Conservation (phyloP, 2,329 filamentous ascomycete species). For the Exophiala sp. region DNA sequence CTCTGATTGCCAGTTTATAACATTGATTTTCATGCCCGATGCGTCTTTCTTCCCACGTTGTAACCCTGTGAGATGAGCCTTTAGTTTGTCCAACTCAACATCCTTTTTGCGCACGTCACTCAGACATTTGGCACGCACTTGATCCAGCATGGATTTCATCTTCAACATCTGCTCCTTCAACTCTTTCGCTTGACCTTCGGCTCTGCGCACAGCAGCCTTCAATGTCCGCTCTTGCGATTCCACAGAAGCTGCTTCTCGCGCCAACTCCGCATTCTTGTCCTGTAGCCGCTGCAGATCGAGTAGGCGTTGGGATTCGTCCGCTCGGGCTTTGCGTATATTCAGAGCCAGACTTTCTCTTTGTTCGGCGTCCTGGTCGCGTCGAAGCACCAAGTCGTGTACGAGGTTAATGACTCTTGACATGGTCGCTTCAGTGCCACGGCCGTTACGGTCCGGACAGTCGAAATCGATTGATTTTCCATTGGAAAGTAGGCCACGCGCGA, state of each 20-base stretch:
- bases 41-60: conserved; percentile 54
- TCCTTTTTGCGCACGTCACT: conserved; percentile 91
- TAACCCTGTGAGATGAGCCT: conserved; percentile 75
- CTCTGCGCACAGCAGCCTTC: conserved; percentile 66
- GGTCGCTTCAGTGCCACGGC: conserved; percentile 58
- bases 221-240: conserved; percentile 70
- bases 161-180: conserved; percentile 79
- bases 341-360: conserved; percentile 78
- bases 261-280: conserved; percentile 54
- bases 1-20: conserved; percentile 39
- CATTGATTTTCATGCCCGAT: conserved; percentile 46
- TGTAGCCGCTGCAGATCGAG: conserved; percentile 61
- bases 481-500: conserved; percentile 61
- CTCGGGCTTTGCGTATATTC: conserved; percentile 71
- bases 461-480: conserved; percentile 69
- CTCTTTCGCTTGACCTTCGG: conserved; percentile 70
- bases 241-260: conserved; percentile 54
- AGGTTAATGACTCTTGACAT: conserved; percentile 88
- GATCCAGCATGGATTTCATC: conserved; percentile 73
- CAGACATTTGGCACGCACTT: conserved; percentile 80
- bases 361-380: conserved; percentile 86
- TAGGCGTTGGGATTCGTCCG: conserved; percentile 70
- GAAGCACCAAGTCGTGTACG: conserved; percentile 86
- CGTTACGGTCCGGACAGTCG: conserved; percentile 63
- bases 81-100: conserved; percentile 80